These are phyloP conservation scores for Epichloe bromicola DNA, from an alignment of 2,329 filamentous ascomycete species.

Conservation along the genomic window DNA sequence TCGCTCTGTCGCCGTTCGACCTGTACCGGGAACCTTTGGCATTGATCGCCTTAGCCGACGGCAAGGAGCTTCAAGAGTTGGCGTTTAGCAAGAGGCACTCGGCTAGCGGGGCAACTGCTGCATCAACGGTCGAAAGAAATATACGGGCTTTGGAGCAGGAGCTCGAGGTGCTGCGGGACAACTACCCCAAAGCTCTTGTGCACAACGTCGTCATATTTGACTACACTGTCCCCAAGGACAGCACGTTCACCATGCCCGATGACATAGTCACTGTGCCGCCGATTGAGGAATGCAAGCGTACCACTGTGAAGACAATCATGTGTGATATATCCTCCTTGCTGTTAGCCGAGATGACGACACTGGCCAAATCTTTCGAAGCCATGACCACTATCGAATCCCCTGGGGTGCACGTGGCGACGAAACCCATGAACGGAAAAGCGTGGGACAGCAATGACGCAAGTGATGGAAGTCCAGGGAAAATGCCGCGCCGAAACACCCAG, in stretches of 20 bases:
- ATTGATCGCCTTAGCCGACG: constrained; percentile 76
- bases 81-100: constrained; percentile 43
- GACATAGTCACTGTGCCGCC: constrained; percentile 62
- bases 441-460: constrained; percentile 24
- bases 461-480: constrained; percentile 22
- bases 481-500: constrained; percentile 42
- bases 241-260: constrained; percentile 42
- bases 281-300: constrained; percentile 52
- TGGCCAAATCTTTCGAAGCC: constrained; percentile 60
- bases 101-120: constrained; percentile 31
- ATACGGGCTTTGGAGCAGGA: constrained; percentile 50
- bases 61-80: constrained; percentile 48
- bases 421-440: constrained; percentile 27
- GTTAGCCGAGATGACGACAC: constrained; percentile 60
- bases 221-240: constrained; percentile 37
- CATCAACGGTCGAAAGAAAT: constrained; percentile 41
- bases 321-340: constrained; percentile 64
- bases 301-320: constrained; percentile 71
- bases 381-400: constrained; percentile 70
- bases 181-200: constrained; percentile 62
- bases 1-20: constrained; percentile 78
- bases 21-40: constrained; percentile 74
- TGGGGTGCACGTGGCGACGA: constrained; percentile 32
- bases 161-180: constrained; percentile 56
- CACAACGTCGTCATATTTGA: constrained; percentile 76